Evolutionary conservation across 768 basidiomycete species (phyloP).

Genomic region (Roridomyces roridus): DNA sequence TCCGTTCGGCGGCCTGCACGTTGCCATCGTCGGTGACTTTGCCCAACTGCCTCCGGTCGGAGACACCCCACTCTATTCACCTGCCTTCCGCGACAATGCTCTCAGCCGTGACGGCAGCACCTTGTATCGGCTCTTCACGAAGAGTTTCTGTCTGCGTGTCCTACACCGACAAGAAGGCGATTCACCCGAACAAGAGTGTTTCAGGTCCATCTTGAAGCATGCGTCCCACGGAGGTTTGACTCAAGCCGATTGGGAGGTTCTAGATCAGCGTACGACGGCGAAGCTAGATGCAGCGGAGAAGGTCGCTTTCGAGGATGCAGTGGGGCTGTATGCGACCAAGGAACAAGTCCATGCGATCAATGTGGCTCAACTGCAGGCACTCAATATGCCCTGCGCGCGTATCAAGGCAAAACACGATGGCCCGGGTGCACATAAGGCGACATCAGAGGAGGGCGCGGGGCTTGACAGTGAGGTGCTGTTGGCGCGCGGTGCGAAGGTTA

Average conservation of each 20-base stretch:
- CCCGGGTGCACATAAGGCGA: not conserved
- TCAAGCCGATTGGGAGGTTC: constrained; percentile 2
- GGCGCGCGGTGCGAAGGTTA: constrained; percentile 11
- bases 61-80: constrained; percentile 9
- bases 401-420: constrained; percentile 19
- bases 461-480: constrained; percentile 1
- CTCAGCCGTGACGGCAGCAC: constrained; percentile 1
- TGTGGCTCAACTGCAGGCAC: not conserved
- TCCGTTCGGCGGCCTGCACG: constrained; percentile 12
- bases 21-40: constrained; percentile 15
- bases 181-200: not conserved
- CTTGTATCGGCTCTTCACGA: constrained; percentile 10
- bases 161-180: constrained; percentile 15
- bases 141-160: constrained; percentile 7
- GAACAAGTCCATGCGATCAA: constrained; percentile 13
- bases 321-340: constrained; percentile 9
- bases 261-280: not conserved
- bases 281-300: not conserved
- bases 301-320: constrained; percentile 8
- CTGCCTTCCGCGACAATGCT: not conserved
- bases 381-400: constrained; percentile 14
- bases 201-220: not conserved
- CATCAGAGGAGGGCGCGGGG: constrained; percentile 4
- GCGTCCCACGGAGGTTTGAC: constrained; percentile 11
- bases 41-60: constrained; percentile 22